Conservation (phyloP, 805 yeast genomes). For the Barnettozyma pratensis region DNA sequence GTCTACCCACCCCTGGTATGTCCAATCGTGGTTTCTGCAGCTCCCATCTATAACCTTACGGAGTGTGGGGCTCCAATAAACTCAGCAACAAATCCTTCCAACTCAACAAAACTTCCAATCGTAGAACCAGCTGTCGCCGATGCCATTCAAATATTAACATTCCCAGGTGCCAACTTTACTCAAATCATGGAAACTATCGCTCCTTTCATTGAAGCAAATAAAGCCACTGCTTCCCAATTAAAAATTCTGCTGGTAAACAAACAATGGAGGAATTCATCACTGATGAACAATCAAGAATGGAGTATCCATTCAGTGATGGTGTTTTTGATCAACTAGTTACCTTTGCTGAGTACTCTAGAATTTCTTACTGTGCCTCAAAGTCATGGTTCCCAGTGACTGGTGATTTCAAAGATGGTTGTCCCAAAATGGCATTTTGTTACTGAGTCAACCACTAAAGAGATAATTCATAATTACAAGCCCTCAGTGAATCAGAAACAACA, state of each 20-base stretch:
- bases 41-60: no score
- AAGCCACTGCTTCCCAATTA: no score
- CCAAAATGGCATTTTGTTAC: slow-evolving; percentile 10
- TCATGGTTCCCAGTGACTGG: slow-evolving; percentile 6
- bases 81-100: no score
- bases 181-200: no score
- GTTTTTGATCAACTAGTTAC: slow-evolving; percentile 12
- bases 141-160: no score
- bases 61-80: no score
- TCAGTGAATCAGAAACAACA: not conserved
- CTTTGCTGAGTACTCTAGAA: slow-evolving; percentile 16
- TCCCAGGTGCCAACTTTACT: no score
- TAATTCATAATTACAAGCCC: not conserved
- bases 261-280: not conserved
- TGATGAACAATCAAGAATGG: not conserved
- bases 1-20: no score
- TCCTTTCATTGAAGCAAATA: no score
- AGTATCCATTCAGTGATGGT: not conserved
- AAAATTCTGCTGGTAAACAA: not conserved
- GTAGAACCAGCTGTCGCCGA: no score
- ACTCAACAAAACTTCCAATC: no score
- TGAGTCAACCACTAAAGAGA: not conserved
- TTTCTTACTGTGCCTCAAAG: slow-evolving; percentile 18
- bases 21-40: no score
- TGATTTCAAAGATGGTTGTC: slow-evolving; percentile 11